Base-by-base conservation (phyloP, 441 rosid species). In the Eutrema salsugineum region DNA sequence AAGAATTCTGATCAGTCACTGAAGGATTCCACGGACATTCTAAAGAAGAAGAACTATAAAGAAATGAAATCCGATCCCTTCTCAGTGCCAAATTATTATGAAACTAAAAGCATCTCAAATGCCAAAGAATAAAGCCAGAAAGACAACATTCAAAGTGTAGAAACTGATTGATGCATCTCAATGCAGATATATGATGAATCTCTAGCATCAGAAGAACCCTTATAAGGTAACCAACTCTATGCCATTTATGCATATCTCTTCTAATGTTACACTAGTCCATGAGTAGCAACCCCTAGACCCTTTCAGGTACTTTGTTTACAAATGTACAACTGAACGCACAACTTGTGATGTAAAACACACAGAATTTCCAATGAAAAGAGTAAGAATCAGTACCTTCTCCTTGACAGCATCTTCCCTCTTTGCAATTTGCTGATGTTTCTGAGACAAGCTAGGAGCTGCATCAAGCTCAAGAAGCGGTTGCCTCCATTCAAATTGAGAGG, bases 401-500 rank as follows among this genome's bases (percentile, higher is more conserved):
- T 91, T 91, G 2, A 89, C 86, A 56, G 83, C 87, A 60, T 88
- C 96, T 82, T 84, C 90, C 66, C 80, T 80, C 66, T 79, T 78
- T 0, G 88, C 82, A 54, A 81, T 71, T 16, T 77, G 85, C 44
- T 79, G 81, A 53, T 87, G 92, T 79, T 86, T 89, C 46, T 77
- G 86, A 54, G 79, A 63, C 51, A 77, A 42, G 42, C 69, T 76
- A 2, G 88, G 86, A 49, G 79, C 48, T 1, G 79, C 27, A 47
- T 87, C 94, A 42, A 81, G 68, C 68, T 91, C 97, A 55, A 89
- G 83, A 46, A 90, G 87, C 36, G 82, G 92, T 72, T 89, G 96
- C 65, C 87, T 87, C 97, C 97, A 91, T 72, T 91, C 97, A 56
- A 91, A 91, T 55, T 89, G 97, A 32, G 96, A 89, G 43, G 97